Evolutionary conservation across 352 stramenopile genomes (phyloP).

Genomic region (Globisporangium cylindrosporum): DNA sequence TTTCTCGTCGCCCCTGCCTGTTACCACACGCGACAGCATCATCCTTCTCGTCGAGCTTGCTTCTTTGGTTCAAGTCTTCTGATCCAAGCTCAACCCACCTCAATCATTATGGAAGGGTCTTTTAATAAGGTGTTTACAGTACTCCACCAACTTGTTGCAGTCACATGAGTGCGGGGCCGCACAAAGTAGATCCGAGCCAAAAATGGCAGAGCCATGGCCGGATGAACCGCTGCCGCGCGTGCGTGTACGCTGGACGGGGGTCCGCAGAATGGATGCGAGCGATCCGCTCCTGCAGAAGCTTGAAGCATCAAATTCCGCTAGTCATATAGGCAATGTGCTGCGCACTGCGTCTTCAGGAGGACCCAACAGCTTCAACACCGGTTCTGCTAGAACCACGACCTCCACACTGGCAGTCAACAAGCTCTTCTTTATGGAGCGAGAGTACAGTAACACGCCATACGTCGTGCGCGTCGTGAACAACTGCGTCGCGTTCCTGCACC

Average conservation of each 20-base stretch:
- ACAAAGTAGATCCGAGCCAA: not conserved
- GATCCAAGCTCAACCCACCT: not conserved
- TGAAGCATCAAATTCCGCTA: no score
- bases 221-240: slow-evolving; percentile 15
- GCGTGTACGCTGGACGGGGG: slow-evolving; percentile 26
- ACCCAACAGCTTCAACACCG: not conserved
- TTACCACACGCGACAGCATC: slow-evolving; percentile 17
- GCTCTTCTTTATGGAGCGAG: slow-evolving; percentile 35
- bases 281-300: not conserved
- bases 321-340: not conserved
- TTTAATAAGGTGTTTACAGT: not conserved
- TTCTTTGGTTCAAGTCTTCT: not conserved
- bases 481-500: slow-evolving; percentile 56
- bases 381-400: not conserved
- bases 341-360: not conserved
- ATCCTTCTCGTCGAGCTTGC: slow-evolving; percentile 19
- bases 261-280: slow-evolving; percentile 23
- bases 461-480: slow-evolving; percentile 40
- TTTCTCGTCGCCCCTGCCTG: slow-evolving; percentile 19
- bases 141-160: slow-evolving; percentile 10
- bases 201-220: not conserved
- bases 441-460: slow-evolving; percentile 28
- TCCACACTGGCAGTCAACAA: not conserved
- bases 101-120: not conserved
- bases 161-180: not conserved